phyloP scores from a whole-genome alignment of 768 basidiomycete species.

The Boletus sp. region DNA sequence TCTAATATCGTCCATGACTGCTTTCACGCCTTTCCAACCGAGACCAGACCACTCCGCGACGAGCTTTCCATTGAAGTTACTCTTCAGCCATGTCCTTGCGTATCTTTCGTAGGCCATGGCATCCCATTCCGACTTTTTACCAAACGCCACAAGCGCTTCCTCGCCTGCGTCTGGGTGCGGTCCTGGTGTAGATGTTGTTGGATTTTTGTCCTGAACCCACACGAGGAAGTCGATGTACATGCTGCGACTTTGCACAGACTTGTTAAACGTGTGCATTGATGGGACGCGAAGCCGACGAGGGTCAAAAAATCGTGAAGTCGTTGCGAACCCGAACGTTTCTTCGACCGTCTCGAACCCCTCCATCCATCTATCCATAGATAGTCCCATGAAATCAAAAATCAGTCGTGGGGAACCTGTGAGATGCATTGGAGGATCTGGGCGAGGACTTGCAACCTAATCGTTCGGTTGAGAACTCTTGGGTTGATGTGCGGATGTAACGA shows the following conservation, averaged over 20 bases:
- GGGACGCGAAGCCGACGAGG: conserved; percentile 35
- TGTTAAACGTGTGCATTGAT: conserved; percentile 36
- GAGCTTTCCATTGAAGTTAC: conserved; percentile 46
- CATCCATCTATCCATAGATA: conserved; percentile 50
- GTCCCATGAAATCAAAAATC: conserved; percentile 56
- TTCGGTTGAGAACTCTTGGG: conserved; percentile 19
- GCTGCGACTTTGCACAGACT: conserved; percentile 45
- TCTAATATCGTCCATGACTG: conserved; percentile 52
- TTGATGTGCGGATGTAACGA: not conserved
- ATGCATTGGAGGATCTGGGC: conserved; percentile 39
- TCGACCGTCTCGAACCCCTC: conserved; percentile 54
- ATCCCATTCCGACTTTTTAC: conserved; percentile 50
- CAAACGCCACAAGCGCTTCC: conserved; percentile 52
- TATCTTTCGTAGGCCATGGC: conserved; percentile 30
- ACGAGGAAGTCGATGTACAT: conserved; percentile 62
- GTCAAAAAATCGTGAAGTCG: conserved; percentile 52
- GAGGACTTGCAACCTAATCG: conserved; percentile 27
- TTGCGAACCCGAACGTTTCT: conserved; percentile 59
- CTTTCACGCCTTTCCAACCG: conserved; percentile 46
- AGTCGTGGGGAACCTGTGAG: conserved; percentile 49
- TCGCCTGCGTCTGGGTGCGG: conserved; percentile 29
- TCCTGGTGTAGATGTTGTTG: conserved; percentile 11
- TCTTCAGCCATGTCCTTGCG: conserved; percentile 37
- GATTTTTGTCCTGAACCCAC: conserved; percentile 39
- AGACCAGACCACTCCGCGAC: conserved; percentile 57